phyloP scores from a whole-genome alignment of 2,329 filamentous ascomycete species.

The Hypoxylon sp. region DNA sequence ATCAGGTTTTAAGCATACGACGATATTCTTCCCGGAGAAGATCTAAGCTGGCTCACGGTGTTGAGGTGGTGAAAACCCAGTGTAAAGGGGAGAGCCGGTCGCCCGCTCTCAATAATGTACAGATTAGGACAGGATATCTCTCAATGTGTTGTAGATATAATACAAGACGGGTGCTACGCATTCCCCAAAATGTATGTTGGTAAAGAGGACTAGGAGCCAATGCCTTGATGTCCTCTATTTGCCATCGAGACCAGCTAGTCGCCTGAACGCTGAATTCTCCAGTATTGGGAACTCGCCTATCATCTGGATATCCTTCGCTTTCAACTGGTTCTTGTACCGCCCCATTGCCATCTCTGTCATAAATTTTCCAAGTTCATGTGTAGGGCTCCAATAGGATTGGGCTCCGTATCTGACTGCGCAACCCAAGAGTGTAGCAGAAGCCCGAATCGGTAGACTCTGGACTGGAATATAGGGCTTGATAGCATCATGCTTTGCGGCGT shows the following conservation, averaged over 20 bases:
- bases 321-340: constrained; percentile 49
- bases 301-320: constrained; percentile 48
- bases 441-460: constrained; percentile 41
- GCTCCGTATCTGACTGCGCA: constrained; percentile 45
- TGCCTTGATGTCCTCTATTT: constrained; percentile 20
- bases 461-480: constrained; percentile 61
- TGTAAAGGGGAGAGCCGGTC: background rate
- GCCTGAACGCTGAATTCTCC: constrained; percentile 51
- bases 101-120: background rate
- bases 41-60: background rate
- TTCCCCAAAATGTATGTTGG: background rate
- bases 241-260: constrained; percentile 43
- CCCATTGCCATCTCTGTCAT: constrained; percentile 64
- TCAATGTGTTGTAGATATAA: background rate
- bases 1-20: background rate
- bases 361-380: constrained; percentile 60
- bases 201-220: background rate
- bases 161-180: background rate
- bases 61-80: background rate
- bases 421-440: constrained; percentile 43
- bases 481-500: constrained; percentile 60
- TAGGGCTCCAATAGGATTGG: constrained; percentile 58
- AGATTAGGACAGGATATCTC: background rate
- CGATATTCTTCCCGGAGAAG: background rate
- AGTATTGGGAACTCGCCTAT: constrained; percentile 53